These are phyloP conservation scores for Phytopythium helicoides DNA, from an alignment of 352 stramenopile genomes.

Conservation along the genomic window DNA sequence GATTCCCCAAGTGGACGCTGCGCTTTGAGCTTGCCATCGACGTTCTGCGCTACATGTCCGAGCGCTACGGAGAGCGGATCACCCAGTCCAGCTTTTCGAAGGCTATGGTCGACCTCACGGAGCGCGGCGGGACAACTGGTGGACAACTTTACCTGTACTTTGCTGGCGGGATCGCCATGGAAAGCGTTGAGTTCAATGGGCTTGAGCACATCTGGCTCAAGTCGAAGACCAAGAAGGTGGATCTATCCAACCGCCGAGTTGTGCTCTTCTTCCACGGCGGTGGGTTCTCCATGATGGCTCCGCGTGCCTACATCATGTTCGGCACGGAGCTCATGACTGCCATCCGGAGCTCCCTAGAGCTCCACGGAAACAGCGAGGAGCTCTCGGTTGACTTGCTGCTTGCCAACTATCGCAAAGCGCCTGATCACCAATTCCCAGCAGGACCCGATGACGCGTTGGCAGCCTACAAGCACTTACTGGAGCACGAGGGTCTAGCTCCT, in stretches of 20 bases:
- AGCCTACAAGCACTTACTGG: slow-evolving; percentile 20
- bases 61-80: slow-evolving; percentile 24
- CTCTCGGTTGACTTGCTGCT: slow-evolving; percentile 17
- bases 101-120: slow-evolving; percentile 19
- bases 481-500: slow-evolving; percentile 9
- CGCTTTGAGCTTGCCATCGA: slow-evolving; percentile 23
- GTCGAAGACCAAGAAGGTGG: not conserved
- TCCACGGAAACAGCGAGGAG: not conserved
- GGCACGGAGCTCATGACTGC: slow-evolving; percentile 6
- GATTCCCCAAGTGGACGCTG: slow-evolving; percentile 36
- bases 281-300: slow-evolving; percentile 25
- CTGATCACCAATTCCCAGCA: slow-evolving; percentile 20
- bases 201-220: slow-evolving; percentile 33
- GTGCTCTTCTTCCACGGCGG: slow-evolving; percentile 41
- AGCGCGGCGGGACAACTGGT: slow-evolving; percentile 13
- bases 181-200: slow-evolving; percentile 12
- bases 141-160: slow-evolving; percentile 12
- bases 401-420: slow-evolving; percentile 30
- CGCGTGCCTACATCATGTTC: slow-evolving; percentile 17
- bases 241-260: slow-evolving; percentile 9
- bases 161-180: slow-evolving; percentile 11
- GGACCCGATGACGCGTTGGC: slow-evolving; percentile 18
- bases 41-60: slow-evolving; percentile 11
- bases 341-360: slow-evolving; percentile 13
- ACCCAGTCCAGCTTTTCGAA: slow-evolving; percentile 11